Conservation (phyloP, 2,329 filamentous ascomycete species). For the Aspergillus glaucus region DNA sequence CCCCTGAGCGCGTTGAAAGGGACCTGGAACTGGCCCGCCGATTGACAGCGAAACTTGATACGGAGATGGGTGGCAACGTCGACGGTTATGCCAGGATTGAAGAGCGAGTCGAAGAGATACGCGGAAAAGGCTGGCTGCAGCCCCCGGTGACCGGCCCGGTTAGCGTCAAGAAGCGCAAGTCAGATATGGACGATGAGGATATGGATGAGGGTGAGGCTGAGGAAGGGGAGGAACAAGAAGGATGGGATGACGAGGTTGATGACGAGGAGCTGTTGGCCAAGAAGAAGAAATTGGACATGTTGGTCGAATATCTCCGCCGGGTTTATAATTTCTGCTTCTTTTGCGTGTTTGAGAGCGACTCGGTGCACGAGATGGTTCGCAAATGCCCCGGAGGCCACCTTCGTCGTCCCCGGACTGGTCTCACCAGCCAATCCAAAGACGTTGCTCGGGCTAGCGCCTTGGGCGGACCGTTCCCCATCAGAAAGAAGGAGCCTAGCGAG, state of each 20-base stretch:
- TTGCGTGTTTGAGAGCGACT: conserved; percentile 97
- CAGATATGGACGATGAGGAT: conserved; percentile 39
- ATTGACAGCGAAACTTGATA: conserved; percentile 76
- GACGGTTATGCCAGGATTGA: conserved; percentile 77
- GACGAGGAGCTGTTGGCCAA: conserved; percentile 83
- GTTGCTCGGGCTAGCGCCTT: conserved; percentile 79
- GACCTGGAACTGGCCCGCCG: conserved; percentile 79
- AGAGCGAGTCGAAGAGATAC: conserved; percentile 75
- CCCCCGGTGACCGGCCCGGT: conserved; percentile 45
- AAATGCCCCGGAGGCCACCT: conserved; percentile 98
- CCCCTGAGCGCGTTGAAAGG: conserved; percentile 85
- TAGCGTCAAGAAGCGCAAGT: conserved; percentile 51
- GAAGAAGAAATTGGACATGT: conserved; percentile 93
- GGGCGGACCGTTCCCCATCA: conserved; percentile 76
- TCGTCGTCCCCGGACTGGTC: conserved; percentile 76
- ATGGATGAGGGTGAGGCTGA: conserved; percentile 64
- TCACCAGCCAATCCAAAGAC: conserved; percentile 74
- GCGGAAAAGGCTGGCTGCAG: conserved; percentile 68
- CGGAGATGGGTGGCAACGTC: conserved; percentile 69
- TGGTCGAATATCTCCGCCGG: conserved; percentile 92
- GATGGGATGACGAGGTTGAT: conserved; percentile 66
- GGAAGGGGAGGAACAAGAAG: conserved; percentile 72
- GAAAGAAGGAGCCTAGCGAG: conserved; percentile 62
- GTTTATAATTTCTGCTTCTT: conserved; percentile 99
- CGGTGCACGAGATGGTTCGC: conserved; percentile 86